These are phyloP conservation scores for Cantharellus anzutake DNA, from an alignment of 768 basidiomycete genomes.

Conservation along the genomic window DNA sequence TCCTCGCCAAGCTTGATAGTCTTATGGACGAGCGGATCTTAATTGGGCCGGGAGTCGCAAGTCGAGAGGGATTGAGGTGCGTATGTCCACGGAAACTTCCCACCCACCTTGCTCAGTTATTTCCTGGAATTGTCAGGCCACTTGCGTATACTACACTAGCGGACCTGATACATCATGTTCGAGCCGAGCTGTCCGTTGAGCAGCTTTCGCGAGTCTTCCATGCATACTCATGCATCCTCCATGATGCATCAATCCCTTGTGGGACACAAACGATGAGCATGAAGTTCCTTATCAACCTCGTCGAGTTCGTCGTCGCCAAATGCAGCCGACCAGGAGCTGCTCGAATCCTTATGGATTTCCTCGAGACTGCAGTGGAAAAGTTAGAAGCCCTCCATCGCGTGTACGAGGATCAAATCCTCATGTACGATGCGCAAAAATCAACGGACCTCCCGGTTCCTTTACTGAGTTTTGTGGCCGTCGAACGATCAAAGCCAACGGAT, in stretches of 20 bases:
- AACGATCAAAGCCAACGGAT: conserved; percentile 69
- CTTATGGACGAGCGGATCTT: conserved; percentile 81
- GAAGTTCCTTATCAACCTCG: conserved; percentile 80
- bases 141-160: conserved; percentile 76
- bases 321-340: conserved; percentile 50
- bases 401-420: conserved; percentile 30
- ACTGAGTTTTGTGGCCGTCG: conserved; percentile 49
- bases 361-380: conserved; percentile 71
- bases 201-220: conserved; percentile 66
- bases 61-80: conserved; percentile 68
- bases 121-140: conserved; percentile 25
- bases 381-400: conserved; percentile 61
- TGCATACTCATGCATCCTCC: conserved; percentile 73
- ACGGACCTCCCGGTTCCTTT: conserved; percentile 4
- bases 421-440: conserved; percentile 14
- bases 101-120: conserved; percentile 7
- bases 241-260: conserved; percentile 65
- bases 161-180: conserved; percentile 84
- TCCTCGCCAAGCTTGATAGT: conserved; percentile 71
- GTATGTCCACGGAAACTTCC: not conserved
- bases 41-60: conserved; percentile 65
- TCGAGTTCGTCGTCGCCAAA: conserved; percentile 65
- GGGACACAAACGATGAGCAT: conserved; percentile 78
- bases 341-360: conserved; percentile 49
- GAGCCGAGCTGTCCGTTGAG: conserved; percentile 53